Base-by-base conservation (phyloP, 2,329 filamentous ascomycete genomes). In the Calonectria honghensis region DNA sequence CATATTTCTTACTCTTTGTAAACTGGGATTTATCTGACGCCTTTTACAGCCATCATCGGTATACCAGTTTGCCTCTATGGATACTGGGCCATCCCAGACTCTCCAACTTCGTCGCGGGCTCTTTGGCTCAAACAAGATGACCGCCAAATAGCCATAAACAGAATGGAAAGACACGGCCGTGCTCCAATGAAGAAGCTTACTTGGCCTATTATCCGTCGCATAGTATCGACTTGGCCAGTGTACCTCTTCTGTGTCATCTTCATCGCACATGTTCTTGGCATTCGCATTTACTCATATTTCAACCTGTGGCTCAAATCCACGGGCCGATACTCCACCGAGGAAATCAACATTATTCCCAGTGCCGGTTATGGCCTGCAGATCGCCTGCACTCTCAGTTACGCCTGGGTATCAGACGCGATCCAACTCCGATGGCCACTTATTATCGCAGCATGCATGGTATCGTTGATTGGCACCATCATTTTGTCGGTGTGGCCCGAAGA, bases 371-470 rank as follows among this genome's bases (percentile, higher is more conserved):
- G 80, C 3, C 65, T 82, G 1, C 82, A 84, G 65, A 77, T 91
- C 0, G 82, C 90, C 11, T 87, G 86, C 6, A 91, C 90, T 0
- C 83, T 92, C 0, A 80, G 85, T 1, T 91, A 90, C 74, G 90
- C 90, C 3, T 92, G 90, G 89, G 85, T 86, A 6, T 91, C 89
- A 6, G 91, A 92, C 79, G 86, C 87, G 0, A 81, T 90, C 24
- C 88, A 89, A 3, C 81, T 82, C 4, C 85, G 90, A 13, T 90
- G 89, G 89, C 90, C 89, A 1, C 85, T 90, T 0, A 88, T 90
- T 67, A 82, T 91, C 10, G 86, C 90, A 64, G 89, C 88, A 1
- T 89, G 86, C 10, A 79, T 85, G 6, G 75, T 85, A 27, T 75
- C 83, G 6, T 76, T 86, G 41, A 80, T 80, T 27, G 84, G 84